Base-by-base conservation (phyloP, 2,329 filamentous ascomycete species). In the Emericellopsis cladophorae region DNA sequence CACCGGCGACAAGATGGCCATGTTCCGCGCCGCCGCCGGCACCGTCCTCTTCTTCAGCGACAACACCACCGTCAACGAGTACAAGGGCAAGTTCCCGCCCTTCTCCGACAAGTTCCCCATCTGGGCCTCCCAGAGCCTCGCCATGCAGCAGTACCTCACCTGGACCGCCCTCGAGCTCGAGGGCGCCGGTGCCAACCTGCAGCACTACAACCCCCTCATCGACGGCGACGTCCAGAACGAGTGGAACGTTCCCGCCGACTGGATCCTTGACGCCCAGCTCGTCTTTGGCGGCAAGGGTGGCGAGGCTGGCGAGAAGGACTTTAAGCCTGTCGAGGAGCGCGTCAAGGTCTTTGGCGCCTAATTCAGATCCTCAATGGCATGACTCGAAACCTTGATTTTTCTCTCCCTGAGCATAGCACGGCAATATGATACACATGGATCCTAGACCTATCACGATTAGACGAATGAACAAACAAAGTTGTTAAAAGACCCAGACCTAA, bases 161-260 rank as follows among this genome's bases (percentile, higher is more conserved):
- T 95, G 88, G 88, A 81, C 80, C 15, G 84, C 81, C 4, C 76
- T 95, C 43, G 84, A 89, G 65, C 72, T 80, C 45, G 86, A 92
- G 58, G 87, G 88, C 24, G 75, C 93, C 42, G 87, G 87, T 49
- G 84, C 81, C 57, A 94, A 89, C 71, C 72, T 95, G 40, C 88
- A 95, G 72, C 88, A 95, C 68, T 94, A 94, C 72, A 92, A 87
- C 74, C 87, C 87, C 16, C 62, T 95, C 44, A 76, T 93, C 51
- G 83, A 94, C 64, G 69, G 72, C 48, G 76, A 79, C 65, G 81
- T 88, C 40, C 64, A 72, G 36, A 67, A 63, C 46, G 66, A 76
- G 51, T 95, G 85, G 83, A 71, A 72, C 43, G 52, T 94, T 26
- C 82, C 84, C 35, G 54, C 64, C 15, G 72, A 73, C 51, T 95